Evolutionary conservation across 2,329 filamentous ascomycete species (phyloP).

Genomic region (Neoarthrinium moseri): DNA sequence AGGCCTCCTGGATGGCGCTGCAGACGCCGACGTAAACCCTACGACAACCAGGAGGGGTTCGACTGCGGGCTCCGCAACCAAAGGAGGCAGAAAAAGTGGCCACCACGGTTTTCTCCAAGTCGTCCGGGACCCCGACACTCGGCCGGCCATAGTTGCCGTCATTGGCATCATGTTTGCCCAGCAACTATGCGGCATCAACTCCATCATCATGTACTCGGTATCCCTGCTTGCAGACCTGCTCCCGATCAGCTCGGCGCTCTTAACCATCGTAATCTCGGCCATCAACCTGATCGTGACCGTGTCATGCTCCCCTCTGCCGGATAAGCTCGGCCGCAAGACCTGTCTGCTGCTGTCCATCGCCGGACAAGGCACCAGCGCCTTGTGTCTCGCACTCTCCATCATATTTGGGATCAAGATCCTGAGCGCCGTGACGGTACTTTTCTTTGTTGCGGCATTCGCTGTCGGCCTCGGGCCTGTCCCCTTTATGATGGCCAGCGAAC

Average conservation of each 20-base stretch:
- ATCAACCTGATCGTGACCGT: slow-evolving; percentile 85
- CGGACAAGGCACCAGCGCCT: slow-evolving; percentile 78
- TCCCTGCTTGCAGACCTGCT: slow-evolving; percentile 80
- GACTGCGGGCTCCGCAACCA: slow-evolving; percentile 14
- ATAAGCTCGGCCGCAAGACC: slow-evolving; percentile 82
- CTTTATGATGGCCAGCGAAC: slow-evolving; percentile 88
- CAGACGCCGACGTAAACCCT: slow-evolving; percentile 40
- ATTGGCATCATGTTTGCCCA: slow-evolving; percentile 90
- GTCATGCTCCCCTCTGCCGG: slow-evolving; percentile 78
- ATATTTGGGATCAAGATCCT: slow-evolving; percentile 68
- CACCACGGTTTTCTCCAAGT: slow-evolving; percentile 65
- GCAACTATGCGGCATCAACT: slow-evolving; percentile 93
- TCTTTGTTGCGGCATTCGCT: slow-evolving; percentile 88
- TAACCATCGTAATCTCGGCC: slow-evolving; percentile 84
- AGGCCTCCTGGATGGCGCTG: slow-evolving; percentile 53
- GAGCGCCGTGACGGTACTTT: slow-evolving; percentile 76
- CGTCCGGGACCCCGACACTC: slow-evolving; percentile 64
- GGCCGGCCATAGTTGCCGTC: slow-evolving; percentile 76
- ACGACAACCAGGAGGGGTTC: slow-evolving; percentile 22
- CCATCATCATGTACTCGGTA: slow-evolving; percentile 97
- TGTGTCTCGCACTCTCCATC: slow-evolving; percentile 79
- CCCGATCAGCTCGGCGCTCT: slow-evolving; percentile 74
- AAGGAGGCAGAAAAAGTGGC: slow-evolving; percentile 19
- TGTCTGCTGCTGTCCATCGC: slow-evolving; percentile 80
- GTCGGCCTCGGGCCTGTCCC: slow-evolving; percentile 90